A percentile compares a stretch with the other conserved stretches of the same genome.
Conservation (phyloP, 2,329 filamentous ascomycete genomes). For the Claviceps pazoutovae region DNA sequence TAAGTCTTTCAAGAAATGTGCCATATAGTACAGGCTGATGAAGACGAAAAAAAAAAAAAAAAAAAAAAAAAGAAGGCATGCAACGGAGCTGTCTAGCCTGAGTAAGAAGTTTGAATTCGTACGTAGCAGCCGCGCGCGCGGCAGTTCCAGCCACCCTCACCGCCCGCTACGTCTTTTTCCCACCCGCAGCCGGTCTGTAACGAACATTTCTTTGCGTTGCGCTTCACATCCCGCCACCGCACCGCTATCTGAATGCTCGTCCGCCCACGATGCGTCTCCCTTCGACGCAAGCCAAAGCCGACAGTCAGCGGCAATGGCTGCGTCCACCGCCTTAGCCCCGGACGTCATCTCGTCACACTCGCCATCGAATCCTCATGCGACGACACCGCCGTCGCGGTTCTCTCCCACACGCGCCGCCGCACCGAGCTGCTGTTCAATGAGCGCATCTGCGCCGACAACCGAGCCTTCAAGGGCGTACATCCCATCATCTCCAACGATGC, state of each 20-base stretch:
- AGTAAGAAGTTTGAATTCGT: no score
- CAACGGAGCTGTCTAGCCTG: no score
- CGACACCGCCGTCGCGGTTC: constrained; percentile 78
- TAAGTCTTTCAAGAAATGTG: no score
- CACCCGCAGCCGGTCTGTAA: neutral
- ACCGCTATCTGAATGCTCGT: constrained; percentile 1
- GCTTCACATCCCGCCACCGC: neutral
- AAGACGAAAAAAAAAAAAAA: no score
- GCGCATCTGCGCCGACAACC: constrained; percentile 70
- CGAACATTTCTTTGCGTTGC: no score
- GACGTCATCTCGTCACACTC: constrained; percentile 37
- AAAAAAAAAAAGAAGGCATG: no score
- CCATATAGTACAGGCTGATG: no score
- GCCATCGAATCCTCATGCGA: constrained; percentile 83
- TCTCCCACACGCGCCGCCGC: constrained; percentile 39
- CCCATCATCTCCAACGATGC: constrained; percentile 61
- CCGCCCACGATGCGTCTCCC: constrained; percentile 1
- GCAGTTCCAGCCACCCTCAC: no score
- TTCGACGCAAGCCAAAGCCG: neutral
- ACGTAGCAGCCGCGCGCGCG: no score
- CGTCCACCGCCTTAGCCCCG: no score
- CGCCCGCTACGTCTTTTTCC: neutral
- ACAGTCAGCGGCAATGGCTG: no score
- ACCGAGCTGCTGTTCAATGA: constrained; percentile 63
- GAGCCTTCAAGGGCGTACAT: constrained; percentile 62